Evolutionary conservation across 2,329 filamentous ascomycete species (phyloP).

Genomic region (Shiraia sp.): DNA sequence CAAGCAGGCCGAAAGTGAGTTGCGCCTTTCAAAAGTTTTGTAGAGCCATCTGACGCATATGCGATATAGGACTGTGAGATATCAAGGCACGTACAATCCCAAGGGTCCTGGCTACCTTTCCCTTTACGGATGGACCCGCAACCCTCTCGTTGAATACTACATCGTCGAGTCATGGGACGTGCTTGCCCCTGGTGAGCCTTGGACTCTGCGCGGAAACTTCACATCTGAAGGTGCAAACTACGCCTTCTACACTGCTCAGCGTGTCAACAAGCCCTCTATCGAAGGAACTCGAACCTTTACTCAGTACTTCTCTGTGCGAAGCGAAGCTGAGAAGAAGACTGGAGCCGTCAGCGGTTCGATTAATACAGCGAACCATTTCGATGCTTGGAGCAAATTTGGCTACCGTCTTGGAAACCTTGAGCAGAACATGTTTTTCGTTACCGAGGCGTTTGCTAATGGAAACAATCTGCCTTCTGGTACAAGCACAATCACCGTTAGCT

Average conservation of each 20-base stretch:
- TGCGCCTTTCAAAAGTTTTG: neutral
- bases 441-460: slow-evolving; percentile 56
- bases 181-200: slow-evolving; percentile 52
- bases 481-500: slow-evolving; percentile 17
- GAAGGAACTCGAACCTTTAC: slow-evolving; percentile 54
- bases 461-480: slow-evolving; percentile 17
- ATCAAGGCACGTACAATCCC: slow-evolving; percentile 30
- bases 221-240: slow-evolving; percentile 23
- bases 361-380: slow-evolving; percentile 23
- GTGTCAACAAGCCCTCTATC: slow-evolving; percentile 52
- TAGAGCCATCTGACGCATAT: too few relatives aligned
- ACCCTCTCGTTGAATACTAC: slow-evolving; percentile 58
- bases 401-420: slow-evolving; percentile 15
- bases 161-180: slow-evolving; percentile 53
- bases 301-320: slow-evolving; percentile 50
- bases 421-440: slow-evolving; percentile 49
- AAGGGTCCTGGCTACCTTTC: slow-evolving; percentile 9
- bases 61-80: slow-evolving; percentile 22
- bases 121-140: slow-evolving; percentile 59
- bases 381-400: slow-evolving; percentile 23
- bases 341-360: slow-evolving; percentile 20
- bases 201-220: slow-evolving; percentile 25
- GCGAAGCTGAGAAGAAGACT: slow-evolving; percentile 10
- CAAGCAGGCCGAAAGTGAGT: slow-evolving; percentile 14
- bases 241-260: slow-evolving; percentile 13